These are phyloP conservation scores for Wickerhamiella lipophila DNA, from an alignment of 805 yeast genomes.

Conservation along the genomic window DNA sequence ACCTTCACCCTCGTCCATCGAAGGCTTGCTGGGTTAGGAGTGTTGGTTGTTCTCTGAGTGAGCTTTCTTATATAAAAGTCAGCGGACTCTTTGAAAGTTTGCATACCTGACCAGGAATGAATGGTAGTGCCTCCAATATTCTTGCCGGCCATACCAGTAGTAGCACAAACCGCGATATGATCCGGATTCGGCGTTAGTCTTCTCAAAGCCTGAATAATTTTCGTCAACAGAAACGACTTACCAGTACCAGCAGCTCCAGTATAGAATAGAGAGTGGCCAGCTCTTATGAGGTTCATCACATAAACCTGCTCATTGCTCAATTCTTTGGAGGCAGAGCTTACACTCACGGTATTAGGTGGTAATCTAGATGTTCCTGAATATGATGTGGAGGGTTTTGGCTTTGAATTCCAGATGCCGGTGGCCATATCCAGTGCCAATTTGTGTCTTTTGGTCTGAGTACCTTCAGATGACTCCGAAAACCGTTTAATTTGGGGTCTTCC, in stretches of 20 bases:
- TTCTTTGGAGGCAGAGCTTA: background rate
- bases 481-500: background rate
- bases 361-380: background rate
- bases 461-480: background rate
- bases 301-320: conserved; percentile 33
- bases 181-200: conserved; percentile 33
- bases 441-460: background rate
- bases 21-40: conserved; percentile 10
- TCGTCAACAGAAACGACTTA: conserved; percentile 66
- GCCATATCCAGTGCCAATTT: background rate
- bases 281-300: conserved; percentile 48
- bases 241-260: conserved; percentile 99
- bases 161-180: conserved; percentile 76
- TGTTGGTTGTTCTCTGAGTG: conserved; percentile 33
- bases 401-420: background rate
- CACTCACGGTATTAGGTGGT: background rate
- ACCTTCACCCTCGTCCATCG: conserved; percentile 59
- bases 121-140: conserved; percentile 83
- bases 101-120: conserved; percentile 74
- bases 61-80: conserved; percentile 36
- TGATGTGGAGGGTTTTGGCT: background rate
- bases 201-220: conserved; percentile 43
- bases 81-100: conserved; percentile 48
- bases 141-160: conserved; percentile 90
- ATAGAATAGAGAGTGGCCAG: conserved; percentile 58